Evolutionary conservation across 2,329 filamentous ascomycete species (phyloP).

Genomic region (Colletotrichum simmondsii): DNA sequence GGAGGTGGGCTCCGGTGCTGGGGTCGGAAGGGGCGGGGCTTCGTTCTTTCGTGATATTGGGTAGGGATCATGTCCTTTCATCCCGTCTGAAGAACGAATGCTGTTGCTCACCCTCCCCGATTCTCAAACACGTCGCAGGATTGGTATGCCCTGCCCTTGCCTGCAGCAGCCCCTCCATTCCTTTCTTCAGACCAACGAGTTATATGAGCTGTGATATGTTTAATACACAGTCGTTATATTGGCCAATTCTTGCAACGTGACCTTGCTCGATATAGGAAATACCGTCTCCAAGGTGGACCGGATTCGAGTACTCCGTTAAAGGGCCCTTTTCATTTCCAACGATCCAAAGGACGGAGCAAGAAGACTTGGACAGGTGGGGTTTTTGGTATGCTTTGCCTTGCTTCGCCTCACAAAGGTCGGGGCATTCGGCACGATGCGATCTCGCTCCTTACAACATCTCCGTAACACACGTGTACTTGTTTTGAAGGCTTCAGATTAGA

Average conservation of each 20-base stretch:
- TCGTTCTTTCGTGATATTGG: background rate
- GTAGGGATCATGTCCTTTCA: background rate
- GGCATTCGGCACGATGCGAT: conserved; percentile 3
- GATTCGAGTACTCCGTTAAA: background rate
- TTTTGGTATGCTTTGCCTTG: background rate
- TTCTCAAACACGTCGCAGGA: conserved; percentile 29
- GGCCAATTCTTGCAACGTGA: background rate
- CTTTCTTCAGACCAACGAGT: background rate
- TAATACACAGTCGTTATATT: background rate
- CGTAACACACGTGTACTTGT: background rate
- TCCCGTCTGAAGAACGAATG: conserved; percentile 13
- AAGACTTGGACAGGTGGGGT: background rate
- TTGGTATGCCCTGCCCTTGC: background rate
- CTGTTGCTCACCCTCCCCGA: background rate
- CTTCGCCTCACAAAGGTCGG: background rate
- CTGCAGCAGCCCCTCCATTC: too few species aligned
- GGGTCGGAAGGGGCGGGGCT: background rate
- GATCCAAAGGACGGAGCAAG: background rate
- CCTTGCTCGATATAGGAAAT: background rate
- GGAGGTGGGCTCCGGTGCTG: background rate
- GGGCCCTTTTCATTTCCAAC: background rate
- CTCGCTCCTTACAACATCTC: background rate
- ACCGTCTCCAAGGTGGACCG: background rate
- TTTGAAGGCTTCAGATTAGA: background rate
- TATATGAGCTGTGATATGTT: background rate